Base-by-base conservation (phyloP, 2,329 filamentous ascomycete genomes). In the Fusarium sulawesiense region DNA sequence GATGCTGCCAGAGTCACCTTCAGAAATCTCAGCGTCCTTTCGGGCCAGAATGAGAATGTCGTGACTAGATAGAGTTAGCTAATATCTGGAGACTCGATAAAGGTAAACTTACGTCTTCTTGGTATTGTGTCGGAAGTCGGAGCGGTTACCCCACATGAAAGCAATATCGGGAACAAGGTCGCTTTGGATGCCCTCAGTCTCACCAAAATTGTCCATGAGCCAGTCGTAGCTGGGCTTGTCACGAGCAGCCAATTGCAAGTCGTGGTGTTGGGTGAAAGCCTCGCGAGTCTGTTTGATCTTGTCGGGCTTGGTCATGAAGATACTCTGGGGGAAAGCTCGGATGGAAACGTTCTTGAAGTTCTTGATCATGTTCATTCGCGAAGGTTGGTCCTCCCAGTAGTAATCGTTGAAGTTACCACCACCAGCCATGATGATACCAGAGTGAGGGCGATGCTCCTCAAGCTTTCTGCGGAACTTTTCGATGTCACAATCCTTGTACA, bases 301-400 rank as follows among this genome's bases (percentile, higher is more conserved):
- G 6, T 75, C 71, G 9, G 70, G 54, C 32, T 74, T 64, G 23
- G 44, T 66, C 73, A 75, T 75, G 64, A 66, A 57, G 44, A 75
- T 68, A 48, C 71, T 74, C 65, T 75, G 73, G 12, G 73, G 73
- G 50, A 75, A 75, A 16, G 73, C 73, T 37, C 73, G 72, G 30
- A 76, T 57, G 9, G 73, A 69, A 20, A 68, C 34, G 49, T 74
- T 66, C 23, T 60, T 56, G 45, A 73, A 75, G 55, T 67, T 72
- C 30, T 57, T 40, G 27, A 75, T 75, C 73, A 75, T 74, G 69
- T 75, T 74, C 73, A 75, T 75, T 50, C 73, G 73, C 16, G 73
- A 75, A 63, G 73, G 73, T 64, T 75, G 73, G 57, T 75, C 73
- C 56, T 75, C 73, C 73, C 73, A 75, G 61, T 75, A 75, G 63